Conservation (phyloP, 2,329 filamentous ascomycete species). For the Talaromyces sp. region DNA sequence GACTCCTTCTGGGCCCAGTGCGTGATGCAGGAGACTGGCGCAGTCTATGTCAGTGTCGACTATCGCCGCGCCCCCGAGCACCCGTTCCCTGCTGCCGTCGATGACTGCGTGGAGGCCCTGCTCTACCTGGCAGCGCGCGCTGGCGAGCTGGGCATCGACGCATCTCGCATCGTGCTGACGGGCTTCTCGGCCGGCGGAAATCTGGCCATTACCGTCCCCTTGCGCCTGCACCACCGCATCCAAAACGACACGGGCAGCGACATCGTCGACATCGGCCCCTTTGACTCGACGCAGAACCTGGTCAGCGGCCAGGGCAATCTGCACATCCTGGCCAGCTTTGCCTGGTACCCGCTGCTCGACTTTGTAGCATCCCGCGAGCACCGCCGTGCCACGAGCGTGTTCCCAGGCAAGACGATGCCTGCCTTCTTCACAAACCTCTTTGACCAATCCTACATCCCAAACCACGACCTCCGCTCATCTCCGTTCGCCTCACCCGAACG, state of each 20-base stretch:
- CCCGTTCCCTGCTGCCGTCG: slow-evolving; percentile 58
- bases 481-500: slow-evolving; percentile 56
- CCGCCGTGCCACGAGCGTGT: slow-evolving; percentile 49
- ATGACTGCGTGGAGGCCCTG: slow-evolving; percentile 58
- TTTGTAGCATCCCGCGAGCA: slow-evolving; percentile 56
- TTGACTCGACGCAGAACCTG: slow-evolving; percentile 29
- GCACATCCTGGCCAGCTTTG: slow-evolving; percentile 50
- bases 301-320: slow-evolving; percentile 37
- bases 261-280: slow-evolving; percentile 13
- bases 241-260: slow-evolving; percentile 9
- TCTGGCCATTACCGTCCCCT: slow-evolving; percentile 55
- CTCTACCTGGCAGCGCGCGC: slow-evolving; percentile 54
- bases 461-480: slow-evolving; percentile 45
- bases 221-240: slow-evolving; percentile 43
- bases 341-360: slow-evolving; percentile 59
- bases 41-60: slow-evolving; percentile 56
- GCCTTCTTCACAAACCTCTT: slow-evolving; percentile 45
- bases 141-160: slow-evolving; percentile 51
- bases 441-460: slow-evolving; percentile 42
- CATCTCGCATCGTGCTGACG: slow-evolving; percentile 51
- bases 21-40: slow-evolving; percentile 50
- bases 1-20: slow-evolving; percentile 55
- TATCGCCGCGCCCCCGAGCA: slow-evolving; percentile 57
- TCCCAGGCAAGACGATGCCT: slow-evolving; percentile 46
- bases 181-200: slow-evolving; percentile 61